Percentiles rank a stretch among this genome's conserved stretches.
These are phyloP conservation scores for Pisolithus sp. DNA, from an alignment of 768 basidiomycete species.

Conservation along the genomic window DNA sequence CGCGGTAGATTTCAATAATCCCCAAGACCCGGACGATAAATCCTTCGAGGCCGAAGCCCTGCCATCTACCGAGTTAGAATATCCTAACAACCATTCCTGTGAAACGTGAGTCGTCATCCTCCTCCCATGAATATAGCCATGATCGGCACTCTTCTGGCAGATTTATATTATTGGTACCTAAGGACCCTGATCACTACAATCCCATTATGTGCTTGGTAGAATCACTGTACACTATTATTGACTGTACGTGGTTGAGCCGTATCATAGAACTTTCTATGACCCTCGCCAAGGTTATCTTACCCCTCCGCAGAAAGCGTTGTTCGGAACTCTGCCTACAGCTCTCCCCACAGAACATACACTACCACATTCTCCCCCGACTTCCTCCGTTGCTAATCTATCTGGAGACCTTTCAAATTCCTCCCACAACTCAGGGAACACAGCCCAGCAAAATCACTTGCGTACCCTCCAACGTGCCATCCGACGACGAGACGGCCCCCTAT, in stretches of 20 bases:
- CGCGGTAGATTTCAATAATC: constrained; percentile 62
- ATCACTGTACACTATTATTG: constrained; percentile 64
- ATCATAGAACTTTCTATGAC: background rate
- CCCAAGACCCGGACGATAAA: constrained; percentile 52
- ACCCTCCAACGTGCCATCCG: constrained; percentile 65
- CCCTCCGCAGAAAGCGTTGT: constrained; percentile 54
- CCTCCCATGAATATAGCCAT: background rate
- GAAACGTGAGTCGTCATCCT: constrained; percentile 47
- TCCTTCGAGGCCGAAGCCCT: constrained; percentile 58
- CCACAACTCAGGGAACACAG: constrained; percentile 24
- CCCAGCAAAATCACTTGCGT: constrained; percentile 41
- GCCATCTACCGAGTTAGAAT: constrained; percentile 70
- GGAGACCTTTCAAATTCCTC: constrained; percentile 11
- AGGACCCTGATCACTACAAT: constrained; percentile 82
- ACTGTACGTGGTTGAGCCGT: constrained; percentile 42
- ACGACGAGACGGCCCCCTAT: constrained; percentile 64
- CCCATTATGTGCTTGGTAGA: constrained; percentile 76
- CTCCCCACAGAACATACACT: constrained; percentile 18
- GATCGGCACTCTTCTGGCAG: constrained; percentile 29
- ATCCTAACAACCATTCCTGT: constrained; percentile 62
- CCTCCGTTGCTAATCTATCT: constrained; percentile 25
- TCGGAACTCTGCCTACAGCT: constrained; percentile 57
- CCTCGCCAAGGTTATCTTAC: constrained; percentile 55
- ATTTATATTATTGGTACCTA: constrained; percentile 72
- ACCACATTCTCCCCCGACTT: constrained; percentile 33